These are phyloP conservation scores for Postia placenta DNA, from an alignment of 768 basidiomycete species.

Conservation along the genomic window DNA sequence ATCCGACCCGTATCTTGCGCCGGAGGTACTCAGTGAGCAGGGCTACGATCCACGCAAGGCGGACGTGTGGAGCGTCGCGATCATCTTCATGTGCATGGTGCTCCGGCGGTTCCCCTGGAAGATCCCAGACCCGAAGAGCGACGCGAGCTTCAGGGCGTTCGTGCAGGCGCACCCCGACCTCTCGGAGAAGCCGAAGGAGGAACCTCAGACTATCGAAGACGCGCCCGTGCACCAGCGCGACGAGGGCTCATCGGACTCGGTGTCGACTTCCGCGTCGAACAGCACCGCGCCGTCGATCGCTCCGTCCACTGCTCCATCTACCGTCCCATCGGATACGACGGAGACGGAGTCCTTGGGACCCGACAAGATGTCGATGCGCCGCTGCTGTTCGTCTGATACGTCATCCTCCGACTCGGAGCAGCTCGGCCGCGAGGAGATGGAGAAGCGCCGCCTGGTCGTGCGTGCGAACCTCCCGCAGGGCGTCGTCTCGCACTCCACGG, in stretches of 20 bases:
- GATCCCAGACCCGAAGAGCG: slow-evolving; percentile 91
- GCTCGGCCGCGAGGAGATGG: slow-evolving; percentile 6
- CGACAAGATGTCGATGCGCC: slow-evolving; percentile 8
- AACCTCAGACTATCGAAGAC: neutral
- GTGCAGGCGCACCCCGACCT: slow-evolving; percentile 92
- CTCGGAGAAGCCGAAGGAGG: slow-evolving; percentile 27
- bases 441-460: slow-evolving; percentile 9
- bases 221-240: neutral
- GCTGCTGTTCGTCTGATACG: slow-evolving; percentile 11
- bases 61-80: slow-evolving; percentile 97
- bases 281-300: slow-evolving; percentile 5
- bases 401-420: slow-evolving; percentile 15
- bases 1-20: slow-evolving; percentile 96
- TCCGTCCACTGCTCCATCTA: slow-evolving; percentile 13
- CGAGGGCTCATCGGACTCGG: neutral
- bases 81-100: slow-evolving; percentile 99
- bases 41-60: slow-evolving; percentile 94
- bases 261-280: neutral
- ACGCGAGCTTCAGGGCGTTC: slow-evolving; percentile 87
- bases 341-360: slow-evolving; percentile 9
- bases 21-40: slow-evolving; percentile 80
- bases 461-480: slow-evolving; percentile 11
- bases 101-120: slow-evolving; percentile 98
- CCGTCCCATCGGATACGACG: slow-evolving; percentile 7
- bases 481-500: slow-evolving; percentile 20